Evolutionary conservation across 768 basidiomycete genomes (phyloP).

Genomic region (Hypholoma sublateritium): DNA sequence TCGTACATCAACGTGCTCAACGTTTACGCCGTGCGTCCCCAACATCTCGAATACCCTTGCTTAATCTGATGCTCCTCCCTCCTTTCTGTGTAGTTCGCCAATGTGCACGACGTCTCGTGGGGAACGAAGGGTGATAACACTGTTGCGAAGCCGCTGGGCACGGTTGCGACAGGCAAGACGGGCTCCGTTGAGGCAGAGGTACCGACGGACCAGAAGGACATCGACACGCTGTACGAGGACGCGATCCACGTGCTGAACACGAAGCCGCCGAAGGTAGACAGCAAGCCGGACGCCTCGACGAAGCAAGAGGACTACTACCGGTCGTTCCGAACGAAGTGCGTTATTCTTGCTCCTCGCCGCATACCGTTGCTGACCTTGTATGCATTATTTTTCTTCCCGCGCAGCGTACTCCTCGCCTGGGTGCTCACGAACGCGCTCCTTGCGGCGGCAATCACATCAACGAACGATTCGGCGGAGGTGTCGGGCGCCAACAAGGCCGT

Average conservation of each 20-base stretch:
- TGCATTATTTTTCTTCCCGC: background rate
- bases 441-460: slow-evolving; percentile 69
- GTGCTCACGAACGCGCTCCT: slow-evolving; percentile 83
- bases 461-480: slow-evolving; percentile 50
- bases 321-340: slow-evolving; percentile 86
- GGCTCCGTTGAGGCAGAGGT: slow-evolving; percentile 73
- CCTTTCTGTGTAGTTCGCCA: slow-evolving; percentile 59
- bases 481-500: slow-evolving; percentile 53
- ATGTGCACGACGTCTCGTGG: slow-evolving; percentile 93
- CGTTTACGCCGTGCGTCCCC: slow-evolving; percentile 69
- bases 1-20: slow-evolving; percentile 94
- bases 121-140: slow-evolving; percentile 96
- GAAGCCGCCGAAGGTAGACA: slow-evolving; percentile 74
- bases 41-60: background rate
- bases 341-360: slow-evolving; percentile 9
- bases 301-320: slow-evolving; percentile 86
- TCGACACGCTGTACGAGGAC: slow-evolving; percentile 88
- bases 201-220: slow-evolving; percentile 86
- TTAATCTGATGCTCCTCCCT: background rate
- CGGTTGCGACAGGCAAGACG: slow-evolving; percentile 71
- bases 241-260: slow-evolving; percentile 79
- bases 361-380: slow-evolving; percentile 17
- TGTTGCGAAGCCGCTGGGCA: slow-evolving; percentile 80
- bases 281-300: slow-evolving; percentile 59
- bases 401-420: slow-evolving; percentile 80